A percentile compares a stretch with the other conserved stretches of the same genome.
These are phyloP conservation scores for Pyracantha coccinea DNA, from an alignment of 331 rosid species.

Conservation along the genomic window DNA sequence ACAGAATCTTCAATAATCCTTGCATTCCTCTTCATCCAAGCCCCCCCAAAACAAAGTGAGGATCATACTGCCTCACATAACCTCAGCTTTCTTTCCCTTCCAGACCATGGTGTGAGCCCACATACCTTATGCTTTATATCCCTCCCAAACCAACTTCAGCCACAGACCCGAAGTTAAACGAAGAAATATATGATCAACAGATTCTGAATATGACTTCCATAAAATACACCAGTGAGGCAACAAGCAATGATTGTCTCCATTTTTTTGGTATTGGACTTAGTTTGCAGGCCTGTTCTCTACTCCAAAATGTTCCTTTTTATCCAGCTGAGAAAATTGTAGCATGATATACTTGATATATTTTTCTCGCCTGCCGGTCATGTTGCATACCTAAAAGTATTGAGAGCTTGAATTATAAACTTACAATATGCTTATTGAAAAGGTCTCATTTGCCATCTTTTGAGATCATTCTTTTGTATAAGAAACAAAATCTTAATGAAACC, in stretches of 20 bases:
- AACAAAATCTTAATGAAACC: neutral
- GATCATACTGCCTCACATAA: neutral
- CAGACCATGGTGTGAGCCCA: neutral
- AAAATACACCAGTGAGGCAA: neutral
- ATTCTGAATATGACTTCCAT: no score
- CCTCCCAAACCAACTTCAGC: neutral
- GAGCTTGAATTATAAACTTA: neutral
- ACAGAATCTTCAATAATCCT: neutral
- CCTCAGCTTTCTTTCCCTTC: neutral
- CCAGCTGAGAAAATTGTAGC: neutral
- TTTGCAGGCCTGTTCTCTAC: neutral
- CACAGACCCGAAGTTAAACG: neutral
- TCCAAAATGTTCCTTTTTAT: neutral
- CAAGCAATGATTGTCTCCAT: neutral
- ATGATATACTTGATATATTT: neutral
- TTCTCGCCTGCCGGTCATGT: neutral
- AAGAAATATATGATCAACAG: no score
- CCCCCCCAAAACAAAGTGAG: neutral
- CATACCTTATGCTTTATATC: neutral
- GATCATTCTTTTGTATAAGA: neutral
- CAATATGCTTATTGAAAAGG: neutral
- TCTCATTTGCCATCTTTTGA: neutral
- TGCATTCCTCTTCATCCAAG: neutral
- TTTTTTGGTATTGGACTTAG: neutral
- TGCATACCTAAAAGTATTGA: neutral